These are phyloP conservation scores for Entomortierella parvispora DNA, from an alignment of 192 early-diverging fungal species.

Conservation along the genomic window DNA sequence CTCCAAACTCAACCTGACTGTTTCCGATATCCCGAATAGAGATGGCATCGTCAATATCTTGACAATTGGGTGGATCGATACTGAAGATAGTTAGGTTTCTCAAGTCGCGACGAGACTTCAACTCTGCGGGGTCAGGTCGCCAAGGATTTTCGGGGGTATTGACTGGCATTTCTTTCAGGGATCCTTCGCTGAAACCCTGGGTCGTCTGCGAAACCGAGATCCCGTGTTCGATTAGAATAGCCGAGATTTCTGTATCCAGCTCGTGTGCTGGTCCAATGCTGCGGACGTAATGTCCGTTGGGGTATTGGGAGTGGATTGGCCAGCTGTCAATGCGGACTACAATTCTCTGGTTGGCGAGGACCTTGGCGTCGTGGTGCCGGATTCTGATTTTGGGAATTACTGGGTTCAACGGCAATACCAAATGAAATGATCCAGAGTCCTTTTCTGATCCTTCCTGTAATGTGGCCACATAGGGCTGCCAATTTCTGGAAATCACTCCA, in stretches of 20 bases:
- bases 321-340: conserved; percentile 80
- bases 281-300: conserved; percentile 80
- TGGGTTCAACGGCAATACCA: conserved; percentile 74
- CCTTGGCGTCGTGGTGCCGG: conserved; percentile 67
- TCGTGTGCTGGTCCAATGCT: conserved; percentile 71
- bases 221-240: conserved; percentile 79
- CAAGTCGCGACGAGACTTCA: conserved; percentile 39
- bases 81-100: conserved; percentile 62
- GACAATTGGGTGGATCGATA: conserved; percentile 81
- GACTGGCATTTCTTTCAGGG: conserved; percentile 73
- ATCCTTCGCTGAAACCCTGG: conserved; percentile 72
- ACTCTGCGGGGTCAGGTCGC: conserved; percentile 55
- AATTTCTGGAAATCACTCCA: conserved; percentile 70
- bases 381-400: conserved; percentile 81
- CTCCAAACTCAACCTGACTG: conserved; percentile 71
- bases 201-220: conserved; percentile 79
- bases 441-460: conserved; percentile 69
- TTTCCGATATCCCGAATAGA: conserved; percentile 64
- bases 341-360: conserved; percentile 69
- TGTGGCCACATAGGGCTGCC: conserved; percentile 83
- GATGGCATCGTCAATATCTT: conserved; percentile 85
- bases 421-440: conserved; percentile 62
- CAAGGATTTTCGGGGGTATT: conserved; percentile 63
- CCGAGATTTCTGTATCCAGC: conserved; percentile 78
- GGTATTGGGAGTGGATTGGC: conserved; percentile 75